Evolutionary conservation across 73 alveolate species (phyloP), one percentile per base, ranked within the genome.

Genomic region (Stentor coeruleus): DNA sequence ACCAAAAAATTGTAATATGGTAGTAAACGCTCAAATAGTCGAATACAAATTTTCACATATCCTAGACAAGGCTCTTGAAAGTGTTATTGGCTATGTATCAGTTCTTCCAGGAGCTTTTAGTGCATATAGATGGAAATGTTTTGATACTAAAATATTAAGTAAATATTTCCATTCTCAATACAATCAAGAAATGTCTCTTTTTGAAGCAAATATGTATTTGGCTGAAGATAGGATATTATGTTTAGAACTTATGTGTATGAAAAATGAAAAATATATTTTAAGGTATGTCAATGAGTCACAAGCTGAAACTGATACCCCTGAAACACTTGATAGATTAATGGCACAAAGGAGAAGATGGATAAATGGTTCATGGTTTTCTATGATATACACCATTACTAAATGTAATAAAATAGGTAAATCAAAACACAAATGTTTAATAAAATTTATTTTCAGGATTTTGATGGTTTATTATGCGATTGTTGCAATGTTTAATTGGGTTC

Each of bases 201-300:
- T 38, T 14, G 85, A 86, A 33, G 81, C 87, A 11, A 89, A 89
- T 66, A 86, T 86, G 90, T 89, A 86, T 39, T 74, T 88, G 14
- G 95, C 95, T 6, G 95, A 89, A 58, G 95, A 89, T 82, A 81
- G 95, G 59, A 74, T 89, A 35, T 81, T 89, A 90, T 86, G 95
- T 74, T 60, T 89, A 4, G 88, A 77, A 35, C 85, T 89, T 3
- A 74, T 86, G 2, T 37, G 40, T 31, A 38, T 82, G 74, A 38
- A 58, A n/a, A 36, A 74, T n/a, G 49, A n/a, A 1, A 15, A 49
- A 3, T 85, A 58, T 49, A 39, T 26, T 14, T 75, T 89, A 6
- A 35, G 76, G 4, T 89, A 82, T 55, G 76, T 85, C n/a, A 87
- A 86, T 6, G 85, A 58, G 20, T 81, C 84, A n/a, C 36, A 3